phyloP scores from a whole-genome alignment of 2,329 filamentous ascomycete genomes.

The Stachybotrys echinatus region DNA sequence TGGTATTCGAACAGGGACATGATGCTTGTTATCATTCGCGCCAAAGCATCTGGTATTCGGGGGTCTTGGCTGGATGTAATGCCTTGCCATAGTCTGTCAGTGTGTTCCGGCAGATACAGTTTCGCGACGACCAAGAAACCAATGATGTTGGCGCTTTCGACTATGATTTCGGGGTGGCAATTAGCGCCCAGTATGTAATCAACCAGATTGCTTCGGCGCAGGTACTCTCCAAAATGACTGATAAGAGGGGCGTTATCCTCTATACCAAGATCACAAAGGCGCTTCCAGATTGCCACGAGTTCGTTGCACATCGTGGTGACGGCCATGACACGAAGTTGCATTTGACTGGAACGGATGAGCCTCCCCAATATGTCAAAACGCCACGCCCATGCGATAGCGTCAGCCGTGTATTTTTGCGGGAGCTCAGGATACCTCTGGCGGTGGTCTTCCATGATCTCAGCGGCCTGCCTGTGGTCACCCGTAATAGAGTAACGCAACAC shows the following conservation, averaged over 20 bases:
- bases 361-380: slow-evolving; percentile 63
- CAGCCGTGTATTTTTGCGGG: slow-evolving; percentile 30
- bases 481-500: slow-evolving; percentile 37
- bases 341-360: slow-evolving; percentile 77
- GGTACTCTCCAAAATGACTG: slow-evolving; percentile 61
- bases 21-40: slow-evolving; percentile 55
- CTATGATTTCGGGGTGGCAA: slow-evolving; percentile 86
- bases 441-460: slow-evolving; percentile 18
- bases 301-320: slow-evolving; percentile 68
- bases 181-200: slow-evolving; percentile 86
- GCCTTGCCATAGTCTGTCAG: slow-evolving; percentile 79
- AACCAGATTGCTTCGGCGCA: slow-evolving; percentile 66
- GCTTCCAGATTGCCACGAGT: slow-evolving; percentile 62
- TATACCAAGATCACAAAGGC: slow-evolving; percentile 41
- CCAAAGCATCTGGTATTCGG: slow-evolving; percentile 74
- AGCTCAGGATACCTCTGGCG: slow-evolving; percentile 27
- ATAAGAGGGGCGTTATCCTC: slow-evolving; percentile 45
- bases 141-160: slow-evolving; percentile 75
- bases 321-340: slow-evolving; percentile 81
- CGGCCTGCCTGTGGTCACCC: slow-evolving; percentile 28
- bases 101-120: slow-evolving; percentile 66
- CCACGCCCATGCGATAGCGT: slow-evolving; percentile 59
- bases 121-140: slow-evolving; percentile 79
- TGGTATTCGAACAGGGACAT: slow-evolving; percentile 41
- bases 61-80: slow-evolving; percentile 78